Base-by-base conservation (phyloP, 1,284 basidiomycete species). In the Ustilago hordei region DNA sequence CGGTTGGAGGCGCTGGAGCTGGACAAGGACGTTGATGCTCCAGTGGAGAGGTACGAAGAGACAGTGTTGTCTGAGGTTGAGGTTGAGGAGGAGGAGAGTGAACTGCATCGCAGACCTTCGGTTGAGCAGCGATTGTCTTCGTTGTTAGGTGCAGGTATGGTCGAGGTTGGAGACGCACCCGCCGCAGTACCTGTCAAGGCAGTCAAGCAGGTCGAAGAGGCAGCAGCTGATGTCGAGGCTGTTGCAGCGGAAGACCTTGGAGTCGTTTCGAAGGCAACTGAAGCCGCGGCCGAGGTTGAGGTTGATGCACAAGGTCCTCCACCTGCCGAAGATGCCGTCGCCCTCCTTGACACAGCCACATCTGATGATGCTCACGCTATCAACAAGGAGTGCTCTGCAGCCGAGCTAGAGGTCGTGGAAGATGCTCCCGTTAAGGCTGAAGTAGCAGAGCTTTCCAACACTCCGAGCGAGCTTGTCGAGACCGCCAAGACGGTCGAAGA, bases 121-220 rank as follows among this genome's bases (percentile, higher is more conserved):
- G 60, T 67, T 7, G 67, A 75, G 54, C 52, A 69, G 54, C 59
- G 72, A 1, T 38, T 75, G 35, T 69, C 67, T 36, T 62, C 54
- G 53, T 47, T 75, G 6, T 75, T 75, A 52, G 11, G 23, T 35
- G 31, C 23, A 12, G 36, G 35, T 6, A 53, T 23, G 4, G 45
- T 13, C 3, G 55, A 60, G 28, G 28, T 6, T 2, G 45, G 13
- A 8, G 13, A 57, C 3, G 56, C 28, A 23, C 4, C 8, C n/a
- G 56, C 1, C 9, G 15, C 23, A n/a, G 31, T 6, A 28, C 23
- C 23, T 23, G 41, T 9, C n/a, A 23, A 35, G n/a, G 50, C 39
- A 15, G 41, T 8, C 8, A 31, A 59, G 23, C 28, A 15, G 2
- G 47, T 34, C 12, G 8, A 43, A 31, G 32, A 61, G 36, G 45